Conservation (phyloP, 1,284 basidiomycete genomes). For the Ganoderma lucidum region DNA sequence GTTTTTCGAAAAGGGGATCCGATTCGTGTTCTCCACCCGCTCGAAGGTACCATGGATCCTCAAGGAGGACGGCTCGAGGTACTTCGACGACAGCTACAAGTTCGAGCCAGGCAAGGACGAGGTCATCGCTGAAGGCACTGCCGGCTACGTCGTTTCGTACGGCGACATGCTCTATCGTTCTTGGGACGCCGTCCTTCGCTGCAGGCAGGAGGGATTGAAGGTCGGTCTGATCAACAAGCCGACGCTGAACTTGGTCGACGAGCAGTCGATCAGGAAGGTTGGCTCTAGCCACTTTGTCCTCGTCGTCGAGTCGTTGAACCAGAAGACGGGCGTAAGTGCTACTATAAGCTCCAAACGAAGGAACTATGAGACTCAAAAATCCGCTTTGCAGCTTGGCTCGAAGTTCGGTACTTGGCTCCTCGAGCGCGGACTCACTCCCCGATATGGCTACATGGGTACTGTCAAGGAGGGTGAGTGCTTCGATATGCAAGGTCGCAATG, state of each 20-base stretch:
- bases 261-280: constrained; percentile 74
- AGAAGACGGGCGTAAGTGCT: constrained; percentile 79
- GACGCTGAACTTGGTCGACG: constrained; percentile 84
- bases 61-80: constrained; percentile 74
- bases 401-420: constrained; percentile 86
- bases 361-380: not conserved
- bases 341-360: not conserved
- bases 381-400: constrained; percentile 66
- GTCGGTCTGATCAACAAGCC: constrained; percentile 88
- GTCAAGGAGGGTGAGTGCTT: constrained; percentile 66
- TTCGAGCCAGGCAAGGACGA: constrained; percentile 88
- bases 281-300: constrained; percentile 80
- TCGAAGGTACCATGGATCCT: constrained; percentile 88
- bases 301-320: constrained; percentile 86
- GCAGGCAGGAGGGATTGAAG: constrained; percentile 74
- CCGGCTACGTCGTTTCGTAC: constrained; percentile 81
- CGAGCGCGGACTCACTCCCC: constrained; percentile 81
- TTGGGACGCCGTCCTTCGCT: constrained; percentile 80
- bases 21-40: constrained; percentile 88
- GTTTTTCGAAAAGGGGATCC: constrained; percentile 82
- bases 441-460: constrained; percentile 82
- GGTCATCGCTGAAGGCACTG: constrained; percentile 71
- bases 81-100: constrained; percentile 76
- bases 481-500: not conserved
- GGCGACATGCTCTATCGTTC: constrained; percentile 86